Evolutionary conservation across 768 basidiomycete genomes (phyloP), one percentile per base, ranked within the genome.

Genomic region (Phlebiopsis flavidoalba): DNA sequence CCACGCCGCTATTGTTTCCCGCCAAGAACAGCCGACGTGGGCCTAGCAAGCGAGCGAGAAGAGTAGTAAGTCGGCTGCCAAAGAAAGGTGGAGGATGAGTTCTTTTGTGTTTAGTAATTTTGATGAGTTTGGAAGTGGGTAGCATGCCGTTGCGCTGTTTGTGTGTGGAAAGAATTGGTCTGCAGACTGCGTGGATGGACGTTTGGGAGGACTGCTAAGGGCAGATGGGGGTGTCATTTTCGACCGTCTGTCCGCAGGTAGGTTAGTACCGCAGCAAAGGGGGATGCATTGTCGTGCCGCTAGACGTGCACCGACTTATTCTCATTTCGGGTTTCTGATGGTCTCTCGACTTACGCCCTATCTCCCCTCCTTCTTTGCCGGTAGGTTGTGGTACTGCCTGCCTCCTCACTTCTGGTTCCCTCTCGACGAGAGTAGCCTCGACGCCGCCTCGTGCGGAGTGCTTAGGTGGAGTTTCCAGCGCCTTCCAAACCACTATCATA

Each of bases 331-430:
- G 51, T 59, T 60, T n/a, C n/a, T 57, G 63, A 36, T 75, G 56
- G 72, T 76, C 57, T 76, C 57, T 84, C 84, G 31, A 75, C 61
- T 67, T 76, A 89, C n/a, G n/a, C 21, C 87, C 87, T 55, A 89
- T 83, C 67, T 88, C 87, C 26, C 86, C 88, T n/a, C n/a, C 19
- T 80, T 77, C 70, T 88, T 88, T 48, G 68, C 70, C 56, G 87
- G 87, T 67, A 87, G 85, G 47, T 76, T n/a, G n/a, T n/a, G n/a
- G n/a, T n/a, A n/a, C 85, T 66, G 85, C 85, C 76, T 87, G 43
- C 12, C 15, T 4, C 57, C 22, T 45, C 24, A 35, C 24, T 40
- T 21, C 46, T n/a, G 58, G 50, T 46, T 26, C 24, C 47, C 17
- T 17, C 26, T 17, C 26, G 26, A 21, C 57, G n/a, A 46, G 45